Evolutionary conservation across 257 asterid genomes (phyloP).

Genomic region (Solanum etuberosum): DNA sequence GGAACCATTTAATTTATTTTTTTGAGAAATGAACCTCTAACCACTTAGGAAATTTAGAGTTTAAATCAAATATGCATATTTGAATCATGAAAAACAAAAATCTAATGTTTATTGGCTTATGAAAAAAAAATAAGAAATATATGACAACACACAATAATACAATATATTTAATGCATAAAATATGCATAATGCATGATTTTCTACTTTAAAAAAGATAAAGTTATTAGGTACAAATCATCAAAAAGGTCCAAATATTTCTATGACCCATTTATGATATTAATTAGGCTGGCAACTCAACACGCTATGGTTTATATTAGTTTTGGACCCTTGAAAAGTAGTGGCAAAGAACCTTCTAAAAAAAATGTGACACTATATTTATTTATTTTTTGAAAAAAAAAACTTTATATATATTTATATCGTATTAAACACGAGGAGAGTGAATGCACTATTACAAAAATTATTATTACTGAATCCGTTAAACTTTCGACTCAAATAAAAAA

Average conservation of each 20-base stretch:
- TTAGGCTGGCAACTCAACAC: neutral
- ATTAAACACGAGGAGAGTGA: too few relatives aligned
- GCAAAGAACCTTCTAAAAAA: neutral
- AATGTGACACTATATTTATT: too few relatives aligned
- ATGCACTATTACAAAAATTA: too few relatives aligned
- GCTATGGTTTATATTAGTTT: neutral
- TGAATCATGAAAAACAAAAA: neutral
- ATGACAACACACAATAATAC: neutral
- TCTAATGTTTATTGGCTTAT: neutral
- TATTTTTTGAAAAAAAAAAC: too few relatives aligned
- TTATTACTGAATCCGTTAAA: too few relatives aligned
- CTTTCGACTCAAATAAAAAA: rapidly evolving
- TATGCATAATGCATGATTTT: neutral
- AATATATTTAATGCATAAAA: neutral
- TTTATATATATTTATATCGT: too few relatives aligned
- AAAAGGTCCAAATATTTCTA: neutral
- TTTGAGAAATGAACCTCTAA: too few relatives aligned
- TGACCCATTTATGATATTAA: neutral
- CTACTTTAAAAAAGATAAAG: neutral
- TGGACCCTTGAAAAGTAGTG: neutral
- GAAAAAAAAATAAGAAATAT: too few relatives aligned
- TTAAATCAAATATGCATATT: too few relatives aligned
- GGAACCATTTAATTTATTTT: too few relatives aligned
- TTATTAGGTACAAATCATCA: neutral
- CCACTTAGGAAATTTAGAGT: too few relatives aligned